Percentiles rank a stretch among this genome's conserved stretches.
phyloP scores from a whole-genome alignment of 306 rosid species.

The Lupinus albus region DNA sequence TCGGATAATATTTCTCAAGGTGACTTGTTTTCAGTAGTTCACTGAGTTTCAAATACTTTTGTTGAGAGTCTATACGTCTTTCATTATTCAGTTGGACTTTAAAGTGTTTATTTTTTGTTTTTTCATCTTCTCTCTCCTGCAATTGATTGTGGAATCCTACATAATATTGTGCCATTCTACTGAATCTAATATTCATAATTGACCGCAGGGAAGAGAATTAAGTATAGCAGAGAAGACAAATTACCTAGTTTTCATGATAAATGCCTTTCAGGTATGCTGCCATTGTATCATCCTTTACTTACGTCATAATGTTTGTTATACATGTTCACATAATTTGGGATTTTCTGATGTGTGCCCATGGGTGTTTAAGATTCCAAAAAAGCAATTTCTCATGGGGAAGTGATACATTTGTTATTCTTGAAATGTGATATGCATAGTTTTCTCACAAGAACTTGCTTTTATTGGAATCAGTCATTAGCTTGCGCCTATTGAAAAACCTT shows the following conservation, averaged over 20 bases:
- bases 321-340: neutral
- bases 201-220: conserved; percentile 80
- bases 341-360: too few species aligned
- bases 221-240: conserved; percentile 89
- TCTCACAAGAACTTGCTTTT: too few species aligned
- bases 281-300: conserved; percentile 20
- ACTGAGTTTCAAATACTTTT: conserved; percentile 2
- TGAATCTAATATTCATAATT: conserved; percentile 37
- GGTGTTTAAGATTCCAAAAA: too few species aligned
- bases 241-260: conserved; percentile 94
- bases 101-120: neutral
- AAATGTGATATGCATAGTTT: too few species aligned
- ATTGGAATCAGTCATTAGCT: too few species aligned
- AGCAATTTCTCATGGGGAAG: too few species aligned
- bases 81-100: conserved; percentile 6
- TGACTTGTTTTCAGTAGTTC: neutral
- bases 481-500: too few species aligned
- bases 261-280: conserved; percentile 83
- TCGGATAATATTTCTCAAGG: neutral
- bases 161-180: conserved; percentile 13
- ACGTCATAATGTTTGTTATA: conserved; percentile 16
- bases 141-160: conserved; percentile 22
- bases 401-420: too few species aligned
- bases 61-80: neutral
- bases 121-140: neutral